Evolutionary conservation across 192 early-diverging fungal species (phyloP), one percentile per base, ranked within the genome.

Genomic region (Coemansia sp.): DNA sequence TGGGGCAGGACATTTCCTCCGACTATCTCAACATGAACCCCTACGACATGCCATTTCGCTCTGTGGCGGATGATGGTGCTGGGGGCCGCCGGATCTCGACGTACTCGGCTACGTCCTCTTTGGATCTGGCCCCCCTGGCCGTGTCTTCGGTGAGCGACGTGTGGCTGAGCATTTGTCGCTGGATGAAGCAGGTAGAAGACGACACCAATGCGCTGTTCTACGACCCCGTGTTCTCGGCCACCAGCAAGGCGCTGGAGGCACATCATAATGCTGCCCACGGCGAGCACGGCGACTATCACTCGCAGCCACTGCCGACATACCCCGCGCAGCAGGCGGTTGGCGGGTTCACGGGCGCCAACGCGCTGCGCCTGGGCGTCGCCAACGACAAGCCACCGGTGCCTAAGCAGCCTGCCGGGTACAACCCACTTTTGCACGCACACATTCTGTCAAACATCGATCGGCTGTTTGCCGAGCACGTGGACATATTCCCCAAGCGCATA

Each of bases 401-500:
- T 6, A 48, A 39, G 33, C 57, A 17, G 33, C 19, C 16, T 29
- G 16, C 37, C 7, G 42, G 33, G 7, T 59, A 45, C 54, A 39
- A 59, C 40, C 59, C 68, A 4, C 21, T 64, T 6, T 19, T 76
- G 39, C 78, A 77, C 24, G 72, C 74, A 3, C 78, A 85, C 17
- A 75, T 85, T 16, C 35, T 81, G 48, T 81, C 78, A 2, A 80
- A 80, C 56, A 81, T 85, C n/a, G 83, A 85, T 59, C 62, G 74
- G 0, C 46, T 85, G 40, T 85, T 85, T 72, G 78, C 78, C n/a
- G 78, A 85, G 45, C 83, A 75, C 16, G 70, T 85, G 4, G 83
- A 85, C 19, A 65, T 81, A 19, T 81, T 81, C 19, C 80, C 80
- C 2, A 64, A 56, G 21, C 61, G 57, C n/a, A 40, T 78, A 6